Evolutionary conservation across 2,329 filamentous ascomycete species (phyloP), one percentile per base, ranked within the genome.

Genomic region (Alternaria novae-zelandiae): DNA sequence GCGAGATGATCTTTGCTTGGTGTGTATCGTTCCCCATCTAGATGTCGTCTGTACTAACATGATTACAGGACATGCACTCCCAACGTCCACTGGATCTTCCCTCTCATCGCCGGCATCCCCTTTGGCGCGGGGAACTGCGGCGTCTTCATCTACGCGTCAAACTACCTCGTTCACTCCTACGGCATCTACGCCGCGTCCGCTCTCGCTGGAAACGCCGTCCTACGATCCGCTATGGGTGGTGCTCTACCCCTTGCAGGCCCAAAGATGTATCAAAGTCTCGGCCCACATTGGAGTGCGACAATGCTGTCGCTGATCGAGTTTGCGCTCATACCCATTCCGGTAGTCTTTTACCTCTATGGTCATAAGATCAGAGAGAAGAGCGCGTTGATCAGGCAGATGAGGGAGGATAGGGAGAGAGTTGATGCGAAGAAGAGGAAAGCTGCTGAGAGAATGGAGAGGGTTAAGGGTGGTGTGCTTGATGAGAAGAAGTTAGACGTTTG

Each of bases 1-100:
- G 94, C 15, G 90, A 97, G 79, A 86, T 97, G 23, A 91, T 90
- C 78, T 97, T 97, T 74, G 89, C 92, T 0, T 97, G 93, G 93
- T 64, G 28, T 46, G 61, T 43, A 8, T 15, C 15, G n/a, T 0
- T 17, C 36, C n/a, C 3, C 36, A 17, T 1, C n/a, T 41, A 1
- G 36, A 41, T 11, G 0, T 41, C 1, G 41, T 12, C 3, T 10
- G 10, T 9, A 2, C 30, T 59, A 30, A 61, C 36, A n/a, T 1
- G 1, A 1, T 5, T 23, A 4, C 5, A 64, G 61, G 58, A 70
- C 68, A 8, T 94, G 73, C 64, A 87, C 93, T 0, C 94, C 94
- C 0, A 86, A 87, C 5, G 92, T 96, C 30, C 94, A 93, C 76
- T 96, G 92, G 90, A 89, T 93, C n/a, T 84, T 88, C 20, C 91